Percentiles rank a stretch among this genome's conserved stretches.
phyloP scores from a whole-genome alignment of 495 filamentous ascomycete species.

The Aspergillus mulundensis region DNA sequence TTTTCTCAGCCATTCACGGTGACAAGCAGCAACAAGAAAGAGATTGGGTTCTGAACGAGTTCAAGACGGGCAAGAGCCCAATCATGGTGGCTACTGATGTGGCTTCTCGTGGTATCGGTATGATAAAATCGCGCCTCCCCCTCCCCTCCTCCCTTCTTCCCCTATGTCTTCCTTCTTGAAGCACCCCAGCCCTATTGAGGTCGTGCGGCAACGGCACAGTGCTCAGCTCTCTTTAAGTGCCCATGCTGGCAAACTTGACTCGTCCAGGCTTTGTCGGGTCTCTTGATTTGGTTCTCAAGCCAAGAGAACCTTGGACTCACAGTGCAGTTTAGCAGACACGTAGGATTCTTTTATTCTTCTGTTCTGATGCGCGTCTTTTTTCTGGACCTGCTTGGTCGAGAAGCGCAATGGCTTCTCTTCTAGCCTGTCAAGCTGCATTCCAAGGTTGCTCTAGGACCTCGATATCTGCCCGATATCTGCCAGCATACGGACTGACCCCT shows the following conservation, averaged over 20 bases:
- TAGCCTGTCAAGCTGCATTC: slow-evolving; percentile 67
- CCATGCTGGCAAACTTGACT: slow-evolving; percentile 70
- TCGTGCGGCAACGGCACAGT: slow-evolving; percentile 72
- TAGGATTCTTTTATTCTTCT: slow-evolving; percentile 32
- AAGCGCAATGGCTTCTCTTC: slow-evolving; percentile 67
- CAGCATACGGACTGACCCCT: slow-evolving; percentile 46
- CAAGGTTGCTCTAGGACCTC: slow-evolving; percentile 68
- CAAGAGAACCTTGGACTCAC: slow-evolving; percentile 81
- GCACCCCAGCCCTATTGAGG: slow-evolving; percentile 48
- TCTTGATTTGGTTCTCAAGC: slow-evolving; percentile 65
- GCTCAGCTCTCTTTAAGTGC: slow-evolving; percentile 75
- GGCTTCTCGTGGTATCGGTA: slow-evolving; percentile 97
- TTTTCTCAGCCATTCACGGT: slow-evolving; percentile 78
- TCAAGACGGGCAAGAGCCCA: slow-evolving; percentile 91
- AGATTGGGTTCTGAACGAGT: slow-evolving; percentile 99
- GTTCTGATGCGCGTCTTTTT: slow-evolving; percentile 64
- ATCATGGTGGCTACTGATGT: slow-evolving; percentile 96
- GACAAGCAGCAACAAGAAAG: slow-evolving; percentile 99
- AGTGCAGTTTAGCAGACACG: slow-evolving; percentile 68
- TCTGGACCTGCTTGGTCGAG: slow-evolving; percentile 67
- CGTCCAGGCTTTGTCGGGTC: slow-evolving; percentile 79
- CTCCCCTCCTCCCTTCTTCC: slow-evolving; percentile 36
- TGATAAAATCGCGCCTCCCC: slow-evolving; percentile 65
- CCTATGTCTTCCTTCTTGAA: slow-evolving; percentile 28
- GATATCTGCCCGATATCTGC: slow-evolving; percentile 68